Base-by-base conservation (phyloP, 2,329 filamentous ascomycete species). In the Colletotrichum viniferum region DNA sequence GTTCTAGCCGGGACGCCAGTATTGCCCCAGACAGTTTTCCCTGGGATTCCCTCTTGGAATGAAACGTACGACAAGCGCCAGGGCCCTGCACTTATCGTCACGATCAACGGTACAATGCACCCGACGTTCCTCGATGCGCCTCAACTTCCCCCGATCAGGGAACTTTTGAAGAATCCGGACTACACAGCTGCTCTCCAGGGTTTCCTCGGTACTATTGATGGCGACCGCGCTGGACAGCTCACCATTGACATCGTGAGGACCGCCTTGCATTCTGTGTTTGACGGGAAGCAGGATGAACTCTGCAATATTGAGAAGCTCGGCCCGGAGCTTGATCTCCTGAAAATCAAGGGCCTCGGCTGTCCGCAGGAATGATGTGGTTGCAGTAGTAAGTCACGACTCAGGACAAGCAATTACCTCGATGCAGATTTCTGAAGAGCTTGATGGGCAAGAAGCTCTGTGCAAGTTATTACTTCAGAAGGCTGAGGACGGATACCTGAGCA, bases 1-100 rank as follows among this genome's bases (percentile, higher is more conserved):
- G 69, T 84, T 2, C 76, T 82, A 1, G 75, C 83, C 3, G 83
- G 84, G 0, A 79, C 80, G n/a, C 32, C 66, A 7, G 77, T 78
- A 1, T 76, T 77, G 3, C 82, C 83, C 34, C 58, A 75, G 12
- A 48, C 8, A 16, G n/a, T 13, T 28, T 26, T 14, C 14, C 28
- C 71, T 4, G 77, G 82, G 13, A 81, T 85, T 18, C 58, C 72
- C 0, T 81, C 82, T 0, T 85, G 83, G 85, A 71, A 78, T n/a
- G 65, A 77, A 14, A 81, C 81, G 69, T 85, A 78, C 70, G 62
- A 78, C 0, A 78, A 77, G 8, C 78, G 83, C 1, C 77, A 71
- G 2, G 82, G 80, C 0, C 71, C 79, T 24, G 79, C 80, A 38
- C 58, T 81, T 34, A 79, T 83, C 16, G 60, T 81, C 4, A 21